Percentiles rank a stretch among this genome's conserved stretches.
phyloP scores from a whole-genome alignment of 176 grass and related monocot species.

The Guadua angustifolia region DNA sequence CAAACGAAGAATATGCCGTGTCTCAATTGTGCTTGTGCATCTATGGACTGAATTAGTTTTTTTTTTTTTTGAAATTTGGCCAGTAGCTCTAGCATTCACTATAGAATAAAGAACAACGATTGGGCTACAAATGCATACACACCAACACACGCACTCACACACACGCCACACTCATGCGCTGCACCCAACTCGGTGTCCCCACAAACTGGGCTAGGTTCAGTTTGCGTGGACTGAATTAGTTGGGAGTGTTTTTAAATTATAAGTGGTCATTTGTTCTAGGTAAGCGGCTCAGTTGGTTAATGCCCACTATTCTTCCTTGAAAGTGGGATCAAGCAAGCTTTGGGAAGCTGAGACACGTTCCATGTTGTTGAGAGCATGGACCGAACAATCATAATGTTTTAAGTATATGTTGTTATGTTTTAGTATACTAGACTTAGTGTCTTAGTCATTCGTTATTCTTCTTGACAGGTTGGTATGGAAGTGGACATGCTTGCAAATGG shows the following conservation, averaged over 20 bases:
- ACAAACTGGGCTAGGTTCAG: no score
- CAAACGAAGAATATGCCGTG: neutral
- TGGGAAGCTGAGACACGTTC: neutral
- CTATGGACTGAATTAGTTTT: neutral
- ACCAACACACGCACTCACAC: no score
- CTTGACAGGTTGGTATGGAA: conserved; percentile 71
- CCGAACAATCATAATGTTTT: neutral
- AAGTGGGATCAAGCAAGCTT: neutral
- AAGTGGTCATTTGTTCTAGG: neutral
- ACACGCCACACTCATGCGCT: no score
- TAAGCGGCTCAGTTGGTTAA: neutral
- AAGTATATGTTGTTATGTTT: neutral
- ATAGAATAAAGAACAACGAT: no score
- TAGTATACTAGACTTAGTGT: conserved; percentile 4
- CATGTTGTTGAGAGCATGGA: neutral
- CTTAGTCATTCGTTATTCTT: conserved; percentile 23
- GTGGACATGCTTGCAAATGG: conserved; percentile 96
- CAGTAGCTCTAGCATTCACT: no score
- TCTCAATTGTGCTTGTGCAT: neutral
- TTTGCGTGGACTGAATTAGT: neutral
- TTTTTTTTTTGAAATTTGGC: no score
- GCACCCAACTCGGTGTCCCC: no score
- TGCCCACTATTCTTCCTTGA: neutral
- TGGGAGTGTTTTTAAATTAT: neutral
- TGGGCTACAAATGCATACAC: no score